Conservation (phyloP, 2,329 filamentous ascomycete genomes). For the Botryotinia narcissicola region DNA sequence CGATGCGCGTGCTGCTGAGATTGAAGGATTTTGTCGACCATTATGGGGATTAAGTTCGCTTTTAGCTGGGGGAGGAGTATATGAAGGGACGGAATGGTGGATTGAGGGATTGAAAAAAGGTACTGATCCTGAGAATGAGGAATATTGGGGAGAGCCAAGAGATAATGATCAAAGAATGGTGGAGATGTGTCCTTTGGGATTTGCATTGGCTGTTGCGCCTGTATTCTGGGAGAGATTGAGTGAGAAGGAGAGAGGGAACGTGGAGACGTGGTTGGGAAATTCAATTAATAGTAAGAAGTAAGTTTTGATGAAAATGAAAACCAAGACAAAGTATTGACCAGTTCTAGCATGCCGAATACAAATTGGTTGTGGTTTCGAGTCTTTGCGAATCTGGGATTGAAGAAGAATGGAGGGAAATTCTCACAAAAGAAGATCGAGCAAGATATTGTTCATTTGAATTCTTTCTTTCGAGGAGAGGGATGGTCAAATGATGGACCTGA, state of each 20-base stretch:
- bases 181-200: slow-evolving; percentile 78
- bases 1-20: slow-evolving; percentile 72
- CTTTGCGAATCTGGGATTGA: slow-evolving; percentile 76
- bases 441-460: slow-evolving; percentile 75
- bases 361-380: slow-evolving; percentile 81
- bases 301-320: slow-evolving; percentile 21
- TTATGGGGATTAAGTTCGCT: slow-evolving; percentile 73
- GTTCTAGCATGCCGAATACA: slow-evolving; percentile 65
- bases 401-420: slow-evolving; percentile 70
- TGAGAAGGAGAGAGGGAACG: slow-evolving; percentile 59
- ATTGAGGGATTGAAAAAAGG: slow-evolving; percentile 68
- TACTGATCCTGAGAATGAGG: slow-evolving; percentile 65
- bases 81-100: slow-evolving; percentile 63
- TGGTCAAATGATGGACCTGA: slow-evolving; percentile 82
- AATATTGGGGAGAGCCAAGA: slow-evolving; percentile 75
- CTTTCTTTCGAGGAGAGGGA: slow-evolving; percentile 76
- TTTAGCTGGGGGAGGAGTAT: slow-evolving; percentile 65
- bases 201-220: slow-evolving; percentile 64
- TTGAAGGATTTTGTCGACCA: slow-evolving; percentile 59
- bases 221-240: slow-evolving; percentile 54
- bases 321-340: slow-evolving; percentile 40
- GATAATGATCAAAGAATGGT: slow-evolving; percentile 83
- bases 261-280: slow-evolving; percentile 71
- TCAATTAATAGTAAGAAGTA: slow-evolving; percentile 74
- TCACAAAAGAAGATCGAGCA: slow-evolving; percentile 67